These are phyloP conservation scores for Plectosphaerella sp. DNA, from an alignment of 2,329 filamentous ascomycete species.

Conservation along the genomic window DNA sequence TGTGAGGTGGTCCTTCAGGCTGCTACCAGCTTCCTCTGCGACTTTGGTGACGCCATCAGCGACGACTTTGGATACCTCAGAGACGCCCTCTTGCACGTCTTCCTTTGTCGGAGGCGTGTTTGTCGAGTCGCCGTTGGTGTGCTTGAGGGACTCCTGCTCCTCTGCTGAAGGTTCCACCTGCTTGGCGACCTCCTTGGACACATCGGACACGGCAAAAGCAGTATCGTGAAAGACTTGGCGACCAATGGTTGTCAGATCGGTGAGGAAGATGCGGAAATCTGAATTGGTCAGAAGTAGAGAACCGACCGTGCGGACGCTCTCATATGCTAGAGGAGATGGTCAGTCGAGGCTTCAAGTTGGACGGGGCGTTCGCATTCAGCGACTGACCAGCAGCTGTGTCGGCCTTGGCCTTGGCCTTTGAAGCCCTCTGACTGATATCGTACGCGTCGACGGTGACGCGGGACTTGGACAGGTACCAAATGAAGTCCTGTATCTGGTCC, in stretches of 20 bases:
- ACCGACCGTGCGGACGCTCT: slow-evolving; percentile 78
- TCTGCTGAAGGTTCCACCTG: slow-evolving; percentile 64
- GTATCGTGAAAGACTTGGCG: slow-evolving; percentile 85
- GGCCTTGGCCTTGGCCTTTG: slow-evolving; percentile 60
- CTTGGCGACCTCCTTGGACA: slow-evolving; percentile 70
- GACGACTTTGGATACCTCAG: slow-evolving; percentile 49
- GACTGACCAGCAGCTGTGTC: slow-evolving; percentile 63
- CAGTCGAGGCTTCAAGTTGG: background rate
- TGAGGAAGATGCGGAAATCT: slow-evolving; percentile 82
- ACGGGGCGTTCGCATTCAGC: background rate
- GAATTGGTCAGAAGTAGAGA: slow-evolving; percentile 84
- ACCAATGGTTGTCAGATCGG: slow-evolving; percentile 73
- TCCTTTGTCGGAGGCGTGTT: slow-evolving; percentile 46
- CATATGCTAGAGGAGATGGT: slow-evolving; percentile 52
- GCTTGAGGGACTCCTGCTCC: slow-evolving; percentile 50
- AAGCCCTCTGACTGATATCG: slow-evolving; percentile 57
- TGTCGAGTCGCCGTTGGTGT: slow-evolving; percentile 18
- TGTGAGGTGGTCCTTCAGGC: slow-evolving; percentile 67
- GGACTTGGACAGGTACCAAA: slow-evolving; percentile 81
- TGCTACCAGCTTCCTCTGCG: slow-evolving; percentile 58
- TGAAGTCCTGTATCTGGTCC: slow-evolving; percentile 87
- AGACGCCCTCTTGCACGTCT: slow-evolving; percentile 56
- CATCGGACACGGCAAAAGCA: slow-evolving; percentile 71
- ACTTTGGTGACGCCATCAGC: slow-evolving; percentile 50
- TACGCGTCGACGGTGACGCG: slow-evolving; percentile 63